A percentile compares a stretch with the other conserved stretches of the same genome.
phyloP scores from a whole-genome alignment of 495 filamentous ascomycete genomes.

The Lepidopterella palustris region DNA sequence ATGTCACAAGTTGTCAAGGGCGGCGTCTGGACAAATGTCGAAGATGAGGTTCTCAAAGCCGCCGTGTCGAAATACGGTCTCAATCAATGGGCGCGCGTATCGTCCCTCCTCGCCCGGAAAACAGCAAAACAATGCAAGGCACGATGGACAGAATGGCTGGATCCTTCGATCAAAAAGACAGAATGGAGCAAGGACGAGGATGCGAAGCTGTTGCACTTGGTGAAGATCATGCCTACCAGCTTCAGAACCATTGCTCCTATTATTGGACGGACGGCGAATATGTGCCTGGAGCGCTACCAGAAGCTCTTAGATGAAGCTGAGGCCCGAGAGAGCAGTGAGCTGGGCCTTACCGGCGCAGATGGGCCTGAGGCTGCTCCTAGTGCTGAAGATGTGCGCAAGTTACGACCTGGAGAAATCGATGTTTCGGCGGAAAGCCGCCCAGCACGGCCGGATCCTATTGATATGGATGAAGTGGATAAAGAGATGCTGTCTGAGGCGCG shows the following conservation, averaged over 20 bases:
- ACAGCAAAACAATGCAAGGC: constrained; percentile 99
- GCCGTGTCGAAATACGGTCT: constrained; percentile 48
- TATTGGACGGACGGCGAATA: constrained; percentile 90
- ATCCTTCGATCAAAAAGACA: constrained; percentile 93
- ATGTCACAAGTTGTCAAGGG: constrained; percentile 89
- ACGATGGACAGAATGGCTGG: constrained; percentile 96
- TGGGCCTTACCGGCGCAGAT: constrained; percentile 81
- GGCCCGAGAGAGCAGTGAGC: constrained; percentile 71
- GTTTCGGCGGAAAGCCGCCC: constrained; percentile 96
- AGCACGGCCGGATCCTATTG: constrained; percentile 93
- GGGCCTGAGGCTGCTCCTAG: constrained; percentile 85
- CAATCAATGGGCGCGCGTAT: constrained; percentile 98
- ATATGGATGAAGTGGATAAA: constrained; percentile 98
- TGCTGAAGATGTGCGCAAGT: constrained; percentile 84
- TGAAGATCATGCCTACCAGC: constrained; percentile 99
- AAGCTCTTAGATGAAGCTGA: constrained; percentile 95
- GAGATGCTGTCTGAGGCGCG: constrained; percentile 98
- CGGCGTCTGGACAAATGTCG: constrained; percentile 84
- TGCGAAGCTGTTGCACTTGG: constrained; percentile 90
- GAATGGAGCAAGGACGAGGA: constrained; percentile 99
- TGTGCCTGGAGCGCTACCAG: constrained; percentile 95
- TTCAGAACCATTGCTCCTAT: too few relatives aligned
- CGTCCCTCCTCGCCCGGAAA: constrained; percentile 92
- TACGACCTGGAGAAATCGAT: constrained; percentile 85
- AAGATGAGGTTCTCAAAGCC: constrained; percentile 96